phyloP scores from a whole-genome alignment of 495 filamentous ascomycete genomes.

The Bryoglossum gracile region DNA sequence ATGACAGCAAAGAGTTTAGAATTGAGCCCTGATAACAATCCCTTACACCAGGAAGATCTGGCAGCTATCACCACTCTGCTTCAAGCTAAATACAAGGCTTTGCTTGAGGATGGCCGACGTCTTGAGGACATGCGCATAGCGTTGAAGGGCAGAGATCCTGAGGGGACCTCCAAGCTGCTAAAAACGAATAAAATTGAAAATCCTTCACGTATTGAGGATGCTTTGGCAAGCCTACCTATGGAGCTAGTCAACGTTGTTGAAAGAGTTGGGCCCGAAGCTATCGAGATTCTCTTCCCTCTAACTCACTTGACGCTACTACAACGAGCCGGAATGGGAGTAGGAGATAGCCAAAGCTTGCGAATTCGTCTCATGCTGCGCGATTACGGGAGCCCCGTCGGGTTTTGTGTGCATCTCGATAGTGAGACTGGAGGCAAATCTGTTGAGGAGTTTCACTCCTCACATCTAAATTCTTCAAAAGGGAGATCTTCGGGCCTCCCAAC shows the following conservation, averaged over 20 bases:
- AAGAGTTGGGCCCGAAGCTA: background rate
- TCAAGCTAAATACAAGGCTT: background rate
- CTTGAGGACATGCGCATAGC: background rate
- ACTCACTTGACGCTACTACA: constrained; percentile 1
- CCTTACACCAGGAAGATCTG: background rate
- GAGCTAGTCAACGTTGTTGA: constrained; percentile 4
- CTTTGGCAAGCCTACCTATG: background rate
- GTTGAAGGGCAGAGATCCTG: background rate
- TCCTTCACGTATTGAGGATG: background rate
- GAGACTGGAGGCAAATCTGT: background rate
- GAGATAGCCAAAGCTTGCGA: background rate
- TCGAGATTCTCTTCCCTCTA: constrained; percentile 6
- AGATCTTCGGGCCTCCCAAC: background rate
- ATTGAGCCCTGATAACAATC: background rate
- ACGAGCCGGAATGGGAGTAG: background rate
- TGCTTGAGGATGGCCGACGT: constrained; percentile 3
- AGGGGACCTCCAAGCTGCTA: background rate
- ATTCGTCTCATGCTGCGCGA: background rate
- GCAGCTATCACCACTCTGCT: background rate
- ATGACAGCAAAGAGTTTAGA: background rate
- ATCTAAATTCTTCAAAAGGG: background rate
- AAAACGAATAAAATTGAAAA: background rate
- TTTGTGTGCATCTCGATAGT: constrained; percentile 24
- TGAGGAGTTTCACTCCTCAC: background rate
- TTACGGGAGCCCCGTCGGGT: constrained; percentile 4